phyloP scores from a whole-genome alignment of 2,329 filamentous ascomycete species.

The Alternaria brassicae region DNA sequence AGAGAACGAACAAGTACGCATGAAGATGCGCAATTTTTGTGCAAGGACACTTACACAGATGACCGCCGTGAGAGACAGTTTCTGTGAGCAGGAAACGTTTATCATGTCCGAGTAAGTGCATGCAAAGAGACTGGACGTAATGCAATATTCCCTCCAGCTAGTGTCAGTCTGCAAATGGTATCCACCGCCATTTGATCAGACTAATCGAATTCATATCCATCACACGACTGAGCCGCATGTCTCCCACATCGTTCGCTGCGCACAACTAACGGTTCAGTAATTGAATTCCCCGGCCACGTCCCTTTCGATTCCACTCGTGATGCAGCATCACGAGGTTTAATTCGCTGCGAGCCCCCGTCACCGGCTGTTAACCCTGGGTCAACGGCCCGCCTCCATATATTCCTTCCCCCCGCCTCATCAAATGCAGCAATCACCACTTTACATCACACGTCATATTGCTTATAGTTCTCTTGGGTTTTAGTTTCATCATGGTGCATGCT shows the following conservation, averaged over 20 bases:
- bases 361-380: constrained; percentile 37
- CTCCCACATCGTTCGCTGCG: constrained; percentile 13
- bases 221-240: constrained; percentile 20
- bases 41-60: background rate
- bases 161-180: background rate
- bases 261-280: constrained; percentile 16
- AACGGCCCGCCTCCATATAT: constrained; percentile 43
- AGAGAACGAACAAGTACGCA: background rate
- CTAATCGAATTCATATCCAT: constrained; percentile 2
- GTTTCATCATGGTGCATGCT: constrained; percentile 4
- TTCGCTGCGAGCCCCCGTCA: constrained; percentile 33
- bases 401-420: constrained; percentile 31
- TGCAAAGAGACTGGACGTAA: background rate
- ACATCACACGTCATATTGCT: constrained; percentile 21
- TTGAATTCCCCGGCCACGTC: constrained; percentile 17
- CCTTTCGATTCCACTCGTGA: constrained; percentile 13
- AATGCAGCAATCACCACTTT: constrained; percentile 36
- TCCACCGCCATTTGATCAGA: background rate
- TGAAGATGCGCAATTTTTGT: background rate
- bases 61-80: background rate
- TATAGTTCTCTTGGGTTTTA: constrained; percentile 5
- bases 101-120: background rate
- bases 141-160: background rate
- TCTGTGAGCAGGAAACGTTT: background rate
- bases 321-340: constrained; percentile 25